A percentile compares a stretch with the other conserved stretches of the same genome.
Evolutionary conservation across 2,329 filamentous ascomycete genomes (phyloP).

Genomic region (Colletotrichum neosansevieriae): DNA sequence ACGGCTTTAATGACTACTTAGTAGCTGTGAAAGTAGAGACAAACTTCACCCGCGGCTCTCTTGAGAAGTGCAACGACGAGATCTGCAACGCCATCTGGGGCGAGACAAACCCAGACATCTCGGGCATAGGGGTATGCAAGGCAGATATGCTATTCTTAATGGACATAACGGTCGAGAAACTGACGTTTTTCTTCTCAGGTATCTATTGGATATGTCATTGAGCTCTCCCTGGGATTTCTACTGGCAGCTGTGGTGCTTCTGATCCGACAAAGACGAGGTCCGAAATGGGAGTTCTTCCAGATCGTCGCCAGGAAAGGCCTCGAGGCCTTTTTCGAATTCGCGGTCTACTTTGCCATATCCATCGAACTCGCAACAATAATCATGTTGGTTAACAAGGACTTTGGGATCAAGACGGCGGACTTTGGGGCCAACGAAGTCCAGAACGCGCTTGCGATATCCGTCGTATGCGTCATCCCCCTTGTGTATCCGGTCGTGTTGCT

Average conservation of each 20-base stretch:
- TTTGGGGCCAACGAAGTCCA: constrained; percentile 44
- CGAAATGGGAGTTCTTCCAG: constrained; percentile 29
- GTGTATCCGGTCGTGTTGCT: constrained; percentile 41
- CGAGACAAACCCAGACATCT: constrained; percentile 4
- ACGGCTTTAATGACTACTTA: background rate
- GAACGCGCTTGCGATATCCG: constrained; percentile 41
- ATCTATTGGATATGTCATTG: background rate
- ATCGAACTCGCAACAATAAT: constrained; percentile 43
- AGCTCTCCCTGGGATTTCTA: background rate
- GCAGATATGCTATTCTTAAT: no score
- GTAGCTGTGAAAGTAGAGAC: background rate
- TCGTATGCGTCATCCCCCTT: constrained; percentile 44
- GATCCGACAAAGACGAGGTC: constrained; percentile 39
- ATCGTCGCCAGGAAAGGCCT: constrained; percentile 4
- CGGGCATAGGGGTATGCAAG: background rate
- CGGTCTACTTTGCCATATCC: constrained; percentile 39
- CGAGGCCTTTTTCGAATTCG: constrained; percentile 22
- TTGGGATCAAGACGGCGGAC: constrained; percentile 40
- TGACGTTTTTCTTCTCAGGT: background rate
- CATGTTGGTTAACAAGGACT: constrained; percentile 44
- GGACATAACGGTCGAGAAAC: no score
- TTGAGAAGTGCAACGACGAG: background rate
- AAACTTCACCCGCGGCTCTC: background rate
- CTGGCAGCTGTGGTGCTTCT: background rate
- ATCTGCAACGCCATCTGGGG: background rate